Conservation (phyloP, 352 stramenopile genomes). For the Phytophthora nicotianae region DNA sequence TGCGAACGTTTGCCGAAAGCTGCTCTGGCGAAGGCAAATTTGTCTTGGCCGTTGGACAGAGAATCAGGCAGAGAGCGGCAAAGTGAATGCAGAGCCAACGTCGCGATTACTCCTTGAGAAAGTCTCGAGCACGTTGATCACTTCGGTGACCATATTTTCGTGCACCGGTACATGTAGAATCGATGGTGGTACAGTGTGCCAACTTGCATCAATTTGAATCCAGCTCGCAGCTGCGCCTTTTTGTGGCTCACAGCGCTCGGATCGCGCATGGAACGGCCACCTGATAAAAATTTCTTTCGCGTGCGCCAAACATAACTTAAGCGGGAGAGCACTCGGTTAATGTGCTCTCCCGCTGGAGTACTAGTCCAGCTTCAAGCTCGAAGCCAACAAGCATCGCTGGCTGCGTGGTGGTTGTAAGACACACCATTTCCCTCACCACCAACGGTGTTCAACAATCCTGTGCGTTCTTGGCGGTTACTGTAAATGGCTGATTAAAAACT, state of each 20-base stretch:
- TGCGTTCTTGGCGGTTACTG: no score
- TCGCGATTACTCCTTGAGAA: constrained; percentile 11
- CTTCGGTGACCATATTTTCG: neutral
- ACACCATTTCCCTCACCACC: no score
- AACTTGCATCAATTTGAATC: constrained; percentile 14
- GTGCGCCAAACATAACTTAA: neutral
- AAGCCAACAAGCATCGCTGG: no score
- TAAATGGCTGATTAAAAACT: no score
- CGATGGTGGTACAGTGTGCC: neutral
- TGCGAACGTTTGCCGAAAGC: neutral
- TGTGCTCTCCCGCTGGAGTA: no score
- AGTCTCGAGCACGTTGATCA: neutral
- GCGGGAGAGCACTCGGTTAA: no score
- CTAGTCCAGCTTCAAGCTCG: no score
- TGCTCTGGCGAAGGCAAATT: neutral
- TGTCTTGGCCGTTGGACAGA: constrained; percentile 14
- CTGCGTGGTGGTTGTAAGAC: no score
- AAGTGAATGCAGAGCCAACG: neutral
- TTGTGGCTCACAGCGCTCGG: constrained; percentile 21
- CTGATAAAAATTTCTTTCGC: constrained; percentile 27
- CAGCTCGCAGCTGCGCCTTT: constrained; percentile 19
- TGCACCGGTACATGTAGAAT: neutral
- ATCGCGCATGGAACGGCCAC: neutral
- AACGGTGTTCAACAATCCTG: no score
- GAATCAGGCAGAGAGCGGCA: constrained; percentile 16